phyloP scores from a whole-genome alignment of 257 asterid genomes.

The Gynochthodes officinalis region DNA sequence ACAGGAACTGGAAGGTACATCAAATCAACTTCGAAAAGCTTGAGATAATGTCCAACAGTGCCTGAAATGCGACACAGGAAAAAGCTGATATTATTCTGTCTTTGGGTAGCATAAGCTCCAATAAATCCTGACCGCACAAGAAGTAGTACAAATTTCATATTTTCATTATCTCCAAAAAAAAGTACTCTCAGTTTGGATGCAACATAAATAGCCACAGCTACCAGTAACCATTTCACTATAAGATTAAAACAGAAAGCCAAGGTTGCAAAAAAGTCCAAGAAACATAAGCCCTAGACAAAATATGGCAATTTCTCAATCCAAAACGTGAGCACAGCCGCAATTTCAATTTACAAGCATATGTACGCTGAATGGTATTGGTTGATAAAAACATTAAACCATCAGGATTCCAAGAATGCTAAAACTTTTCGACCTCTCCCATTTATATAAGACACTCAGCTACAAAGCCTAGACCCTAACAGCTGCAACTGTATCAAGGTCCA shows the following conservation, averaged over 20 bases:
- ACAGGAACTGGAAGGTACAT: slow-evolving; percentile 90
- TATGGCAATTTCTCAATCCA: slow-evolving; percentile 8
- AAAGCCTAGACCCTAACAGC: neutral
- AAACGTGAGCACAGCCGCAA: neutral
- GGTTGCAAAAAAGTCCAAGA: neutral
- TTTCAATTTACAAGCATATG: neutral
- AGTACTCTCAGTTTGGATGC: neutral
- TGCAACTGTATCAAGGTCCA: neutral
- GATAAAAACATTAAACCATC: neutral
- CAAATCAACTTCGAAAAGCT: slow-evolving; percentile 89
- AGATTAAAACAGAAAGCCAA: neutral
- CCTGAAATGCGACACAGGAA: slow-evolving; percentile 51
- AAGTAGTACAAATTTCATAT: neutral
- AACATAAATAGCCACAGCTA: neutral
- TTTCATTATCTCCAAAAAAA: neutral
- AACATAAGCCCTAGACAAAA: neutral
- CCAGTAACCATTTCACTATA: neutral
- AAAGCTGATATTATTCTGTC: slow-evolving; percentile 15
- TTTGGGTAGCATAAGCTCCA: neutral
- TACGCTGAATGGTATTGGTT: neutral
- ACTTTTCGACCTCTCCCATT: neutral
- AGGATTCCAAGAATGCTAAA: neutral
- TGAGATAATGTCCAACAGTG: slow-evolving; percentile 74
- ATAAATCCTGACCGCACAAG: neutral
- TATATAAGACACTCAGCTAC: neutral